These are phyloP conservation scores for Elongisporangium anandrum DNA, from an alignment of 352 stramenopile genomes.

Conservation along the genomic window DNA sequence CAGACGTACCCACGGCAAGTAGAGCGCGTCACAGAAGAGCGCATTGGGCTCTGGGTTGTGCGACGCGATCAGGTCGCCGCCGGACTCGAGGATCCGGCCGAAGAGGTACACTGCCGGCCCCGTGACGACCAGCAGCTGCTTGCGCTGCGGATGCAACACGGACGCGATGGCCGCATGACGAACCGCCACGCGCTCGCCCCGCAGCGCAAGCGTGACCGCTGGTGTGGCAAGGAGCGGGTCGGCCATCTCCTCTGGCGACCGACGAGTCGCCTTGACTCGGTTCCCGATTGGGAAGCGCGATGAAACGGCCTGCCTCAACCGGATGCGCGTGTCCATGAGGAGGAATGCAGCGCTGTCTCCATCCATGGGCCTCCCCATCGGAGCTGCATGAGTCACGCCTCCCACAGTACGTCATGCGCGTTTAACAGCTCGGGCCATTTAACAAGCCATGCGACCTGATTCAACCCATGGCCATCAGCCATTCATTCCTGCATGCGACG, in stretches of 20 bases:
- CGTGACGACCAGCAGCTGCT: slow-evolving; percentile 39
- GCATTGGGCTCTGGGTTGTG: slow-evolving; percentile 31
- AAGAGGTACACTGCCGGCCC: slow-evolving; percentile 33
- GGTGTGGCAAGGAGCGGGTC: not conserved
- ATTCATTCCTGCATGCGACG: no score
- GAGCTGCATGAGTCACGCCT: no score
- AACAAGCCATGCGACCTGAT: not conserved
- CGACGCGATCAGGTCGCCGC: slow-evolving; percentile 29
- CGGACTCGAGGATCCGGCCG: slow-evolving; percentile 31
- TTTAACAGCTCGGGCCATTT: not conserved
- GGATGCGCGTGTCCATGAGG: no score
- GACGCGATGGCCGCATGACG: slow-evolving; percentile 31
- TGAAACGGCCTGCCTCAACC: no score
- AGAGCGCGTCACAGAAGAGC: slow-evolving; percentile 34
- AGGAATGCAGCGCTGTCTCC: no score
- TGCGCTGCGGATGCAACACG: slow-evolving; percentile 22
- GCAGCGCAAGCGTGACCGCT: slow-evolving; percentile 36
- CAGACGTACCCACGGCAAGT: slow-evolving; percentile 38
- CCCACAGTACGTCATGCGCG: not conserved
- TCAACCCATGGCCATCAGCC: not conserved
- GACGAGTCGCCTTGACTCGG: not conserved
- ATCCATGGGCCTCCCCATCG: no score
- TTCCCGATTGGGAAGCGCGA: not conserved
- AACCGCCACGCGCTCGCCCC: slow-evolving; percentile 36
- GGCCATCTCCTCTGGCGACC: not conserved